Evolutionary conservation across 306 rosid genomes (phyloP).

Genomic region (Senna siamea): DNA sequence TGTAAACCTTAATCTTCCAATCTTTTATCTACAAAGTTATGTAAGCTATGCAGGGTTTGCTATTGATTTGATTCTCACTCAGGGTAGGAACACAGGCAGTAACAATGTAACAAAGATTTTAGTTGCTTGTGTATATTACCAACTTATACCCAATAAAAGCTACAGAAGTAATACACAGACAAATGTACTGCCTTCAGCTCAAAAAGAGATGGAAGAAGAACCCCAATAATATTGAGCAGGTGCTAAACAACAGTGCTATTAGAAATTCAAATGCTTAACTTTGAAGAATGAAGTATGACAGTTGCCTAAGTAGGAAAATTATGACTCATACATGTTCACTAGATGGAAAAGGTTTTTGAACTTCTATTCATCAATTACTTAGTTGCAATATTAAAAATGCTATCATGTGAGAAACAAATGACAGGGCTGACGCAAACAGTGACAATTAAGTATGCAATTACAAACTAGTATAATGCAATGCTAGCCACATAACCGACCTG

Average conservation of each 20-base stretch:
- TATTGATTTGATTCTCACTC: slow-evolving; percentile 6
- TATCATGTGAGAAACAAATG: slow-evolving; percentile 32
- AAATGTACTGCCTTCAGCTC: neutral
- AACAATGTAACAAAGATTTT: neutral
- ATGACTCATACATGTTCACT: neutral
- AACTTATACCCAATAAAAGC: neutral
- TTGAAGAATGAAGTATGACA: neutral
- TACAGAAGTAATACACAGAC: slow-evolving; percentile 10
- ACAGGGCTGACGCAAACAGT: slow-evolving; percentile 26
- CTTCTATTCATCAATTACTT: slow-evolving; percentile 3
- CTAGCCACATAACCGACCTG: slow-evolving; percentile 60
- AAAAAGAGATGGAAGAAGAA: too few species aligned
- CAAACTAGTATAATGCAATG: slow-evolving; percentile 20
- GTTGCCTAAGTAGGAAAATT: neutral
- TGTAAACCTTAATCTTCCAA: neutral
- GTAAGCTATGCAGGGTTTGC: neutral
- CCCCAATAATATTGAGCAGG: slow-evolving; percentile 16
- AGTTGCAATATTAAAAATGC: neutral
- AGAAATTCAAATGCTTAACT: neutral
- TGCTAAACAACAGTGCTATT: neutral
- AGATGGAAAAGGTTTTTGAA: neutral
- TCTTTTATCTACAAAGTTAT: neutral
- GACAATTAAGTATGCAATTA: slow-evolving; percentile 1
- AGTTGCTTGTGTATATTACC: neutral
- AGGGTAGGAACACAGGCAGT: neutral